Evolutionary conservation across 495 filamentous ascomycete species (phyloP), one percentile per base, ranked within the genome.

Genomic region (Neurospora terricola): DNA sequence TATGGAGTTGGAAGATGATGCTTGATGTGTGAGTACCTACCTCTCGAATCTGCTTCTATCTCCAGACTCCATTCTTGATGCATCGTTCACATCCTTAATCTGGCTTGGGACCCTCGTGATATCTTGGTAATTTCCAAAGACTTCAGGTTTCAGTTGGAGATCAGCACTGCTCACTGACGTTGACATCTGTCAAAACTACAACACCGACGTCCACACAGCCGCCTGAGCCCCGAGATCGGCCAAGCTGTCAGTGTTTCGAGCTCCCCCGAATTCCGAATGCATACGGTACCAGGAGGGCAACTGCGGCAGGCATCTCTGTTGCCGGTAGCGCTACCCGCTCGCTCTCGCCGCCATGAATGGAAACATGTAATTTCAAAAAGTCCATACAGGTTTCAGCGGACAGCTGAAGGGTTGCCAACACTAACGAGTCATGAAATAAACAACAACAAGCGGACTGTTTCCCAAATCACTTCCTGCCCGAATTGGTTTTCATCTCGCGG

Each of bases 221-320:
- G 27, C n/a, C 70, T 71, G 39, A 71, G 40, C 21, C 38, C 34
- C 18, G 38, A 30, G n/a, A 42, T 71, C n/a, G 30, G 30, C 30
- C 27, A 68, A 72, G 7, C 71, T 72, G 59, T 72, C 71, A 72
- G 36, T 42, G 59, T 72, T 72, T 72, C 37, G 54, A 69, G 39
- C 38, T 16, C 34, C 38, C 38, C 16, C 39, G 54, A 36, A 34
- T 34, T 3, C 27, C 54, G 27, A 66, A 34, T 27, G 54, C 23
- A 66, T 66, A 66, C 23, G 27, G 54, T 30, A 36, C 23, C 21
- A 27, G 48, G 23, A 59, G 21, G 23, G 48, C 48, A 59, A 6
- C 21, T 21, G 18, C 21, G 48, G 23, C 48, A 59, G 23, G 10
- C 48, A 30, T 59, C 23, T 14, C 11, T 59, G 5, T 59, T 59